phyloP scores from a whole-genome alignment of 1,284 basidiomycete species.

The Apiotrichum veenhuisii region DNA sequence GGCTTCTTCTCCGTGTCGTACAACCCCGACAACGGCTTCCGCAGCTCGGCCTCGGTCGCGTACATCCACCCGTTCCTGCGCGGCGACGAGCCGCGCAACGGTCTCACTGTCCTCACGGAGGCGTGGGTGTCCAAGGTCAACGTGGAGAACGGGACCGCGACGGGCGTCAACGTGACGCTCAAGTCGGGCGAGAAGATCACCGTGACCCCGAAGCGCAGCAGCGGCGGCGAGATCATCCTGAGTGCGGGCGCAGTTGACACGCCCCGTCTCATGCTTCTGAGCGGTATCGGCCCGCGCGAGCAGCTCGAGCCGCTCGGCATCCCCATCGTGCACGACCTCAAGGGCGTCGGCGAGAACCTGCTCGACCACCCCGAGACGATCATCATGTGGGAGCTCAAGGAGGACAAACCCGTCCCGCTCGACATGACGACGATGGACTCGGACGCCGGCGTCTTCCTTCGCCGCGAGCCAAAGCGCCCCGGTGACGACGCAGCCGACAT shows the following conservation, averaged over 20 bases:
- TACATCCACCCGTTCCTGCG: slow-evolving; percentile 23
- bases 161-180: slow-evolving; percentile 21
- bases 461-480: slow-evolving; percentile 11
- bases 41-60: slow-evolving; percentile 12
- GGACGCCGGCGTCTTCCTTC: slow-evolving; percentile 21
- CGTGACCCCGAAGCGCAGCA: slow-evolving; percentile 51
- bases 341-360: slow-evolving; percentile 64
- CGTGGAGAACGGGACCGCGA: slow-evolving; percentile 14
- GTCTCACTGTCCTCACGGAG: slow-evolving; percentile 22
- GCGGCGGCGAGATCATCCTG: slow-evolving; percentile 46
- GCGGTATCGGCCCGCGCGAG: slow-evolving; percentile 62
- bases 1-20: slow-evolving; percentile 23
- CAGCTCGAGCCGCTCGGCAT: slow-evolving; percentile 58
- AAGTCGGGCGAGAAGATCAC: slow-evolving; percentile 12
- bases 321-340: slow-evolving; percentile 51
- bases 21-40: slow-evolving; percentile 19
- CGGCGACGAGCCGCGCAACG: slow-evolving; percentile 19
- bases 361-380: slow-evolving; percentile 57
- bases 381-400: slow-evolving; percentile 25
- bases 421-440: slow-evolving; percentile 22
- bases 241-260: slow-evolving; percentile 59
- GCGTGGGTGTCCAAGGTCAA: slow-evolving; percentile 20
- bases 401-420: slow-evolving; percentile 15
- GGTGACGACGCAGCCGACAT: slow-evolving; percentile 17
- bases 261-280: slow-evolving; percentile 61